Evolutionary conservation across 2,329 filamentous ascomycete species (phyloP), one percentile per base, ranked within the genome.

Genomic region (Kalmusia sp.): DNA sequence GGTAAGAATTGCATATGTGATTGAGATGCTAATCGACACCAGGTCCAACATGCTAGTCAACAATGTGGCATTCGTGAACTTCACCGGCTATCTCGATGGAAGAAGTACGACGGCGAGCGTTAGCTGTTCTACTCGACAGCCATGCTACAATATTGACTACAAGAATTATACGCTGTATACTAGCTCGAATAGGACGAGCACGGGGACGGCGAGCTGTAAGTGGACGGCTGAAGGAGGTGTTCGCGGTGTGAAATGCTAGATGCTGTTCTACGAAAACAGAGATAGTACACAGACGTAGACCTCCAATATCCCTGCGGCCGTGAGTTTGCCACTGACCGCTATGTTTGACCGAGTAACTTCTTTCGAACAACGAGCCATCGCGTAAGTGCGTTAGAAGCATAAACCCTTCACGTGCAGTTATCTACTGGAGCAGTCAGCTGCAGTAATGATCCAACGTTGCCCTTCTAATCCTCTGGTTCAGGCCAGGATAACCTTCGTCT

Each of bases 61-160:
- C 1, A 78, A 84, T 52, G 65, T 84, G 14, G 71, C 70, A 1
- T 83, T 81, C 64, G 73, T 77, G 24, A 82, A 84, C 55, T 83
- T 83, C 51, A 81, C 78, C 0, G 82, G 82, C 1, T 79, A 75
- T 50, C 63, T 80, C 11, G 63, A 72, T n/a, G 71, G 63, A 1
- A 61, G 61, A 7, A 73, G 63, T 5, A 70, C 65, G 43, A 76
- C 73, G 6, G 75, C 76, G 4, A 71, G 67, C n/a, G 71, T 84
- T 1, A 78, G 75, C 34, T 84, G 82, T 58, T 79, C 76, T 1
- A 74, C 69, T 1, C 67, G 75, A n/a, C 62, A 82, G 45, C 80
- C 80, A 4, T 85, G 82, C 60, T 82, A 76, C 64, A 77, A 80
- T 57, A 81, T 84, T 52, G 69, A 70, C 3, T 79, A 79, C 57